These are phyloP conservation scores for Nyssa sinensis DNA, from an alignment of 148 eudicot species.

Conservation along the genomic window DNA sequence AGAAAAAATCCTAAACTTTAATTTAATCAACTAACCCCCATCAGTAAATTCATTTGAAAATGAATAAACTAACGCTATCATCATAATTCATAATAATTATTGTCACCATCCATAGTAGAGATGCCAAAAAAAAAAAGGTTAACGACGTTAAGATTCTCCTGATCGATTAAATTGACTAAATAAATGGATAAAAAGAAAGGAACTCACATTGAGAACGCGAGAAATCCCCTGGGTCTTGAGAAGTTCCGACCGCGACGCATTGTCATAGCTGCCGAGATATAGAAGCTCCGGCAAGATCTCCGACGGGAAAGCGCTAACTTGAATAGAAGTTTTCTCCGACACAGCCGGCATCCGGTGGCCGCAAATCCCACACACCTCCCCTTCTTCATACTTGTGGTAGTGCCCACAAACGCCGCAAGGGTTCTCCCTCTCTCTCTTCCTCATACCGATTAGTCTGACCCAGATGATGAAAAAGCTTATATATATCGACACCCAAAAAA, in stretches of 20 bases:
- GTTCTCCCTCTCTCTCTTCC: slow-evolving; percentile 94
- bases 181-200: not conserved
- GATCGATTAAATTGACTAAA: not conserved
- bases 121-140: not conserved
- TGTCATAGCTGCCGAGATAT: slow-evolving; percentile 83
- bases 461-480: not conserved
- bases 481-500: too few species aligned
- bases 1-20: too few species aligned
- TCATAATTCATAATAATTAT: not conserved
- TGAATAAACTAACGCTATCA: not conserved
- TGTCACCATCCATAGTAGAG: not conserved
- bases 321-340: slow-evolving; percentile 36
- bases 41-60: not conserved
- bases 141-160: not conserved
- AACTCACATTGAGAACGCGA: slow-evolving; percentile 73
- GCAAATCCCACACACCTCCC: slow-evolving; percentile 87
- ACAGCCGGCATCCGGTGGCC: slow-evolving; percentile 71
- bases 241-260: slow-evolving; percentile 85
- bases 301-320: slow-evolving; percentile 78
- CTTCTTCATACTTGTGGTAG: slow-evolving; percentile 96
- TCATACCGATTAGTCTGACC: slow-evolving; percentile 36
- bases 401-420: slow-evolving; percentile 90
- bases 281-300: slow-evolving; percentile 86
- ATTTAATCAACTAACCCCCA: not conserved
- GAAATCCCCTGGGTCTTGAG: slow-evolving; percentile 83